These are phyloP conservation scores for Rhizophora mangle DNA, from an alignment of 345 rosid species.

Conservation along the genomic window DNA sequence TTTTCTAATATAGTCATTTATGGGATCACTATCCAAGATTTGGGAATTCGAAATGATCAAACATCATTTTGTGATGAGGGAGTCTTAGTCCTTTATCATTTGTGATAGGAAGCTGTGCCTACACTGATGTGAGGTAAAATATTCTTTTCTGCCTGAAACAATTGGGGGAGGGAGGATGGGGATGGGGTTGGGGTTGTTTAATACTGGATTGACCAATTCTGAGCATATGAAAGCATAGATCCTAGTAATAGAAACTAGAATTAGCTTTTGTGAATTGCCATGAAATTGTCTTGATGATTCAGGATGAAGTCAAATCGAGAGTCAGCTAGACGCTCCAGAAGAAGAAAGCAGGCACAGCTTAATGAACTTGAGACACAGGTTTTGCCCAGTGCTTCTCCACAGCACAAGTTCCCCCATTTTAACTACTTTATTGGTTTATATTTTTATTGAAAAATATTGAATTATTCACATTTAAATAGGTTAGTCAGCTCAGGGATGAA, in stretches of 20 bases:
- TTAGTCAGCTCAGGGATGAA: conserved; percentile 74
- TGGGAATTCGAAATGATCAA: not conserved
- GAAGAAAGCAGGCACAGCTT: conserved; percentile 83
- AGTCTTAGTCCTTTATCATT: not conserved
- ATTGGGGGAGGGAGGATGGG: not conserved
- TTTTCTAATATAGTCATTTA: not conserved
- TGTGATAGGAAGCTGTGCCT: not conserved
- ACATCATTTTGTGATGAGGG: conserved; percentile 7
- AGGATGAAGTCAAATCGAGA: conserved; percentile 98
- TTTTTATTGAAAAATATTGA: conserved; percentile 8
- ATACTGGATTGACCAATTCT: conserved; percentile 3
- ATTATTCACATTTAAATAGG: conserved; percentile 39
- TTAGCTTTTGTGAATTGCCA: conserved; percentile 5
- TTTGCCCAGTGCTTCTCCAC: conserved; percentile 4
- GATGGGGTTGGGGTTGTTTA: too few species aligned
- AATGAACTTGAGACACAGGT: conserved; percentile 95
- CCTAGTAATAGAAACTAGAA: not conserved
- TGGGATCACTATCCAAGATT: not conserved
- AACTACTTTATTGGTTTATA: not conserved
- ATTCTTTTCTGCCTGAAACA: too few species aligned
- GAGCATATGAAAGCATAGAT: conserved; percentile 3
- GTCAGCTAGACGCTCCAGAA: conserved; percentile 96
- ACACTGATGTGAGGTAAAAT: too few species aligned
- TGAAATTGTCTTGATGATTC: conserved; percentile 17
- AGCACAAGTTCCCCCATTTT: not conserved